These are phyloP conservation scores for Carex scoparia DNA, from an alignment of 176 grass and related monocot genomes.

Conservation along the genomic window DNA sequence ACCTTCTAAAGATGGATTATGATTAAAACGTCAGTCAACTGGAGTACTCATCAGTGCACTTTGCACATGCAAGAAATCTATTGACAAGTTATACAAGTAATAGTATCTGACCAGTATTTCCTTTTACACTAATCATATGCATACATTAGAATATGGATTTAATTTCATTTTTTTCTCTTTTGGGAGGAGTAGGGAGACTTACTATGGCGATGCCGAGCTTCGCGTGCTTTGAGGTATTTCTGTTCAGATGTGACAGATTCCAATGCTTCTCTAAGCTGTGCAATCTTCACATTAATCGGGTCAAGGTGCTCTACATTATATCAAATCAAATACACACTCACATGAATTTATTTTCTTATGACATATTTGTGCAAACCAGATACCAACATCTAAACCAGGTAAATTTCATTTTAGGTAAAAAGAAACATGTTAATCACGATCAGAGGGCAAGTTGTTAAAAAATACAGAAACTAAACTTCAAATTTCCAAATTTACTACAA, in stretches of 20 bases:
- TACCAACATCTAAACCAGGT: neutral
- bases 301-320: conserved; percentile 79
- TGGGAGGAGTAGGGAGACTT: conserved; percentile 23
- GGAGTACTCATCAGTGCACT: neutral
- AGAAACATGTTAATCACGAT: neutral
- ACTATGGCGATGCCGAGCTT: conserved; percentile 89
- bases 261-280: conserved; percentile 87
- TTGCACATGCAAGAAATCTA: neutral
- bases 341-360: neutral
- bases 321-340: conserved; percentile 15
- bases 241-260: conserved; percentile 88
- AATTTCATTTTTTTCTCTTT: neutral
- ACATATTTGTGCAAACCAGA: neutral
- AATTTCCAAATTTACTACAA: neutral
- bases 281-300: conserved; percentile 96
- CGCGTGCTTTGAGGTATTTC: conserved; percentile 89
- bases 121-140: neutral
- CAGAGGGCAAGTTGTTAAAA: neutral
- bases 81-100: neutral
- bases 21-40: neutral
- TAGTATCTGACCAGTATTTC: too few species aligned
- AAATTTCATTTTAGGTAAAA: neutral
- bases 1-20: neutral
- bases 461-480: neutral
- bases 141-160: neutral